Evolutionary conservation across 345 rosid species (phyloP), one percentile per base, ranked within the genome.

Genomic region (Bruguiera gymnorhiza): DNA sequence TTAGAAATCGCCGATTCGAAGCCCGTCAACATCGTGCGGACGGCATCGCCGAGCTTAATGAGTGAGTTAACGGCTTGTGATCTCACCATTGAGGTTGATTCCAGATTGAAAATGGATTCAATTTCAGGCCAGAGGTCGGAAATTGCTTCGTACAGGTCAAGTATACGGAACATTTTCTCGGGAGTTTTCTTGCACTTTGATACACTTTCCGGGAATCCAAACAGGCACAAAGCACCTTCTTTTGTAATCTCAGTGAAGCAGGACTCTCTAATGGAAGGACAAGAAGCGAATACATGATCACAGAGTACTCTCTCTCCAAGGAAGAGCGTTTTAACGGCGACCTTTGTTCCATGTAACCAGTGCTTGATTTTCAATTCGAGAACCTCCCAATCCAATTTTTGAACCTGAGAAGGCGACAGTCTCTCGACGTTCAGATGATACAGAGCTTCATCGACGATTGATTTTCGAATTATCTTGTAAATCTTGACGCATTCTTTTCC

Each of bases 401-500:
- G 87, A 72, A 89, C 64, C 62, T 69, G 75, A 2, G 93, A 82
- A 31, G 74, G 74, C 62, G 69, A 83, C 72, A 83, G 75, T 32
- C 62, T 66, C 57, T 88, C 86, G 11, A 90, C 78, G 23, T 96
- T 88, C 1, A 95, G 85, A 21, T 77, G 82, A 65, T 85, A 76
- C 60, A 95, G 65, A 3, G 87, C 83, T 78, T 88, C 91, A 39
- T 92, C 89, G 4, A 92, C 85, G 3, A 86, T 75, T 0, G 92
- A 88, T 74, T 85, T 92, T 54, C 99, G 77, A 70, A 73, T 62
- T 53, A 73, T 54, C 39, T 81, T 86, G 67, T 90, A 95, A 37
- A 83, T 73, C 75, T 77, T 77, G 11, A 79, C 72, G 8, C 99
- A 92, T 71, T 89, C 99, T 71, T 83, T 86, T 6, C 88, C 86